A percentile compares a stretch with the other conserved stretches of the same genome.
Conservation (phyloP, 352 stramenopile genomes). For the Phytophthora brassicae region DNA sequence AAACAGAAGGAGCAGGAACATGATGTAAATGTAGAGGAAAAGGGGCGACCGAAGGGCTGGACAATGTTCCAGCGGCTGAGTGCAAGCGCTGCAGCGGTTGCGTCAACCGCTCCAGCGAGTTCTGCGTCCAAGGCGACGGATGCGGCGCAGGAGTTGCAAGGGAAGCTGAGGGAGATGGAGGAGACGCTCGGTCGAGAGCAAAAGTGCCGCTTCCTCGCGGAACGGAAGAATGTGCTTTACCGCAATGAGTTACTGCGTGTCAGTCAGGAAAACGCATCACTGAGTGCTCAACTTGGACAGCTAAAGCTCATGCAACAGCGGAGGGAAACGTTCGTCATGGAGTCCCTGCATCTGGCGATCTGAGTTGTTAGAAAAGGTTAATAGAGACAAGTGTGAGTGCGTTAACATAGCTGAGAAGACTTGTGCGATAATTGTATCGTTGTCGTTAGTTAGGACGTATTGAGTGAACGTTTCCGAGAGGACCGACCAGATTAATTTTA, state of each 20-base stretch:
- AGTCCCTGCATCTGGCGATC: conserved; percentile 47
- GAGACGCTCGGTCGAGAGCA: conserved; percentile 54
- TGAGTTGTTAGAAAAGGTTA: conserved; percentile 1
- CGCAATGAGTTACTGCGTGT: conserved; percentile 61
- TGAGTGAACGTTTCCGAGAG: not conserved
- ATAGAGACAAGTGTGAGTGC: too few relatives aligned
- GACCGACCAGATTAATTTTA: not conserved
- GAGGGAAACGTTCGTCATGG: conserved; percentile 29
- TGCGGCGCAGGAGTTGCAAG: conserved; percentile 1
- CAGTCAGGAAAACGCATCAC: conserved; percentile 54
- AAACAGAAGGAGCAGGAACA: conserved; percentile 9
- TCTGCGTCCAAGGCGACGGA: not conserved
- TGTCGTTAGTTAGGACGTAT: not conserved
- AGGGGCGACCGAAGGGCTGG: conserved; percentile 33
- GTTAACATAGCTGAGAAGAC: too few relatives aligned
- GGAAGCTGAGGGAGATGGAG: conserved; percentile 34
- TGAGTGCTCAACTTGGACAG: conserved; percentile 44
- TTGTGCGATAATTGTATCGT: too few relatives aligned
- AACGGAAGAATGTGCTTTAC: conserved; percentile 79
- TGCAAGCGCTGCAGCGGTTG: conserved; percentile 22
- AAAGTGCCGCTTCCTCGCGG: conserved; percentile 70
- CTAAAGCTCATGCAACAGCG: conserved; percentile 21
- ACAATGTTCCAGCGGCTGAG: conserved; percentile 44
- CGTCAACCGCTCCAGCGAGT: conserved; percentile 7
- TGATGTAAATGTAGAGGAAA: conserved; percentile 8